Evolutionary conservation across 2,329 filamentous ascomycete species (phyloP), one percentile per base, ranked within the genome.

Genomic region (Talaromyces sp.): DNA sequence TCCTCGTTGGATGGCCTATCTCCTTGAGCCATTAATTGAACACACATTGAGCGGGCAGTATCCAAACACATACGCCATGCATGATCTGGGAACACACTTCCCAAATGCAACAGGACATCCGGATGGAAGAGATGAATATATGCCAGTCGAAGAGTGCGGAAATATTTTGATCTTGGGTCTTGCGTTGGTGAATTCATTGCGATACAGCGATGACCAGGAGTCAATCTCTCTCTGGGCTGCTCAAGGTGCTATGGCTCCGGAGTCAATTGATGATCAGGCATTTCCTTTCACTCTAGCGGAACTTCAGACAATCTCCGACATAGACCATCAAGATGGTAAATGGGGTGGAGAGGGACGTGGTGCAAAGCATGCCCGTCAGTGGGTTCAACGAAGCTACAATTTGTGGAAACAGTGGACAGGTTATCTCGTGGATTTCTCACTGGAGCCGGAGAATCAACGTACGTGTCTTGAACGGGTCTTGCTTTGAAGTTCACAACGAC

Each of bases 91-190:
- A 4, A 75, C 78, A 0, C 79, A 83, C 64, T 85, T 82, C 71
- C 83, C 83, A 22, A 85, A 85, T 68, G 83, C 82, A 10, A 85
- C 83, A 10, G 83, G 84, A 2, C 84, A 86, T 67, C 74, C 79
- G 3, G 81, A 84, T 61, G 83, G 83, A 7, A 75, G 74, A 2
- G 85, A 85, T 52, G 85, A 87, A 70, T 77, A 80, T 7, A 86
- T 86, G 81, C 85, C 85, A 0, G 74, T 87, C 10, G 85, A 87
- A 72, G 85, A 87, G 67, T 87, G 85, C 66, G 86, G 85, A 5
- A 86, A 88, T 69, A 94, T 96, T 84, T 83, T 96, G 62, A 91
- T 93, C 73, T 91, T 93, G 89, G 90, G 88, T 0, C 80, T 95
- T 60, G 89, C 91, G 4, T 79, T 94, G 43, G 87, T 90, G 22